A percentile compares a stretch with the other conserved stretches of the same genome.
Evolutionary conservation across 2,329 filamentous ascomycete genomes (phyloP).

Genomic region (Ustulina deusta): DNA sequence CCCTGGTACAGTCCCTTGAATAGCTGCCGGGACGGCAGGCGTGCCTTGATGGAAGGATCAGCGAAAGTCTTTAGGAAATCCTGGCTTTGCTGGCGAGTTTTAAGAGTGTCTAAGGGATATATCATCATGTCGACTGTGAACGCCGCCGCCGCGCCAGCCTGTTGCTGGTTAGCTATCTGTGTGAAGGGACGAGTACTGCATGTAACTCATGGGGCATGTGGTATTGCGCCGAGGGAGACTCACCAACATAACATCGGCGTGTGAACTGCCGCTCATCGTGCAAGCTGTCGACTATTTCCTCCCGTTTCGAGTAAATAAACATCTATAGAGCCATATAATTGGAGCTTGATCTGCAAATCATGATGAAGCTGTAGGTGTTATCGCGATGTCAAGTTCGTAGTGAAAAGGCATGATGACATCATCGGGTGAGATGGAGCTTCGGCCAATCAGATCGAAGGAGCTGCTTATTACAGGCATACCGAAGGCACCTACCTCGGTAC

Average conservation of each 20-base stretch:
- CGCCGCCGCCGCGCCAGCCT: slow-evolving; percentile 88
- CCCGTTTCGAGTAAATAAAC: not conserved
- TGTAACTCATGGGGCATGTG: not conserved
- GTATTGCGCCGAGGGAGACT: slow-evolving; percentile 31
- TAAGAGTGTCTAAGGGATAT: slow-evolving; percentile 90
- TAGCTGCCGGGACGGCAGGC: slow-evolving; percentile 58
- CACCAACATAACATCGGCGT: slow-evolving; percentile 49
- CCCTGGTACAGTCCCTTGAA: slow-evolving; percentile 88
- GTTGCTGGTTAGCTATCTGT: slow-evolving; percentile 19
- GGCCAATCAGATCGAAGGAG: slow-evolving; percentile 28
- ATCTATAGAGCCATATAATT: not conserved
- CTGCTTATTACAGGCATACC: slow-evolving; percentile 13
- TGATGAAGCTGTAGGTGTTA: slow-evolving; percentile 7
- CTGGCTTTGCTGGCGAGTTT: slow-evolving; percentile 85
- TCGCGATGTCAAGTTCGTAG: slow-evolving; percentile 17
- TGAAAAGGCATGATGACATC: slow-evolving; percentile 34
- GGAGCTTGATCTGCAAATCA: not conserved
- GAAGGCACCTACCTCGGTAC: not conserved
- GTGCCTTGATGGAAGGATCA: slow-evolving; percentile 64
- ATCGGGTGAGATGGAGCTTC: slow-evolving; percentile 16
- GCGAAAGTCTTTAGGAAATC: slow-evolving; percentile 77
- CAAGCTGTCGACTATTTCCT: not conserved
- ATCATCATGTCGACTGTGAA: slow-evolving; percentile 88
- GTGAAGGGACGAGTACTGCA: not conserved
- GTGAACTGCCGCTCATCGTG: slow-evolving; percentile 47